Evolutionary conservation across 495 filamentous ascomycete species (phyloP), one percentile per base, ranked within the genome.

Genomic region (Parathielavia appendiculata): DNA sequence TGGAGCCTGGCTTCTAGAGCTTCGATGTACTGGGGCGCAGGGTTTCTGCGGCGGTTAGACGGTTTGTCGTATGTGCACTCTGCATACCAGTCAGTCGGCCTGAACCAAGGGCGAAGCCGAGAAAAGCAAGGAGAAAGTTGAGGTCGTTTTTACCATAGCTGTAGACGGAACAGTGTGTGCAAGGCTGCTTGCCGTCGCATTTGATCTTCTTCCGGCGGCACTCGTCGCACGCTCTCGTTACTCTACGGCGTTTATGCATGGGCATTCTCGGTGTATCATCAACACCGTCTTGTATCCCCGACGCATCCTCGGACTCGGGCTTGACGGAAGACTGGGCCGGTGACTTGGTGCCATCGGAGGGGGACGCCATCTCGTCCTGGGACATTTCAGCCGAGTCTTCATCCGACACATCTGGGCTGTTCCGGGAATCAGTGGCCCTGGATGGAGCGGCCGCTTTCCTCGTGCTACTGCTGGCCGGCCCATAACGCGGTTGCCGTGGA

Each of bases 41-140:
- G 92, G 67, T 97, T 98, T 65, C 93, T 88, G 64, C 92, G 82
- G 52, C 93, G 84, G 69, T 97, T 97, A 35, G 93, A 97, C 16
- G 93, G 93, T 65, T 98, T 95, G 64, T 98, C 95, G 74, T 96
- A 97, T 5, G 93, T 95, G 71, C 93, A 98, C 58, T 97, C 93
- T 98, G 67, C 13, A 17, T 17, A 47, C 34, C 43, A 11, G 67
- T 79, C 63, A 81, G 75, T 59, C 56, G 66, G 53, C 19, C 43
- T 6, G 54, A 40, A 19, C 30, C 10, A 47, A 57, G 47, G 34
- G 36, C 6, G 11, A 11, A 39, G 19, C 26, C 6, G 26, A 6
- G 26, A 30, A 30, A 30, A 30, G 26, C 26, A 6, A 38, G 30
- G 52, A 51, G 26, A 45, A 45, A 43, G 4, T n/a, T 1, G 39